Percentiles rank a stretch among this genome's conserved stretches.
phyloP scores from a whole-genome alignment of 768 basidiomycete species.

The Pleurotus eryngii region DNA sequence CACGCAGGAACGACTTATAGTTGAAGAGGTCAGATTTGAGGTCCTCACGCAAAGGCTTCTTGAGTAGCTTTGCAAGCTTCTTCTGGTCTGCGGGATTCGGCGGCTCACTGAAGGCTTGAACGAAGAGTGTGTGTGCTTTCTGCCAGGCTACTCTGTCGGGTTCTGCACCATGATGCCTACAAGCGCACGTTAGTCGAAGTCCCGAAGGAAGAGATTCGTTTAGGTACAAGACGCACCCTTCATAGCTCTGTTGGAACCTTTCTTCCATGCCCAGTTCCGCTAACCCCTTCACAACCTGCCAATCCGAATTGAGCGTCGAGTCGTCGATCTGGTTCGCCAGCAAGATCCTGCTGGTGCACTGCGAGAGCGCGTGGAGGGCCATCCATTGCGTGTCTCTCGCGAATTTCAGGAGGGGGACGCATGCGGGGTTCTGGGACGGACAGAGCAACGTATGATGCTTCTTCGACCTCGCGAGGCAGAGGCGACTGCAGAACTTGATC shows the following conservation, averaged over 20 bases:
- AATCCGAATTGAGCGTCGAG: slow-evolving; percentile 40
- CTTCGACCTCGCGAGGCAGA: slow-evolving; percentile 66
- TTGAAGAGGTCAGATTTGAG: slow-evolving; percentile 62
- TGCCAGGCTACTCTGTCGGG: slow-evolving; percentile 69
- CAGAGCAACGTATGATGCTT: slow-evolving; percentile 72
- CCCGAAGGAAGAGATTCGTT: background rate
- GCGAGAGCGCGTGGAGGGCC: slow-evolving; percentile 70
- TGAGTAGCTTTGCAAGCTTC: slow-evolving; percentile 9
- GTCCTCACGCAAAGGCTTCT: slow-evolving; percentile 24
- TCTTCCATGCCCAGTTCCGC: slow-evolving; percentile 81
- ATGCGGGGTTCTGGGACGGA: slow-evolving; percentile 69
- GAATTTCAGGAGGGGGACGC: slow-evolving; percentile 54
- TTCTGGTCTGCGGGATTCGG: slow-evolving; percentile 43
- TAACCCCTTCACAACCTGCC: slow-evolving; percentile 54
- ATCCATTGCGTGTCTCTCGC: slow-evolving; percentile 66
- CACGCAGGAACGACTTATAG: slow-evolving; percentile 67
- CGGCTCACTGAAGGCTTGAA: slow-evolving; percentile 64
- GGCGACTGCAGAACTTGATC: slow-evolving; percentile 74
- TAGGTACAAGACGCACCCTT: slow-evolving; percentile 27
- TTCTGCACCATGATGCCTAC: slow-evolving; percentile 29
- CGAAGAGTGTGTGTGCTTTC: slow-evolving; percentile 53
- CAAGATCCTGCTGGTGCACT: slow-evolving; percentile 62
- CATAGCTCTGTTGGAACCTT: slow-evolving; percentile 48
- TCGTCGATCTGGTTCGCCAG: slow-evolving; percentile 49
- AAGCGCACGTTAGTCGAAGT: background rate